Evolutionary conservation across 495 filamentous ascomycete genomes (phyloP).

Genomic region (Xylaria castorea): DNA sequence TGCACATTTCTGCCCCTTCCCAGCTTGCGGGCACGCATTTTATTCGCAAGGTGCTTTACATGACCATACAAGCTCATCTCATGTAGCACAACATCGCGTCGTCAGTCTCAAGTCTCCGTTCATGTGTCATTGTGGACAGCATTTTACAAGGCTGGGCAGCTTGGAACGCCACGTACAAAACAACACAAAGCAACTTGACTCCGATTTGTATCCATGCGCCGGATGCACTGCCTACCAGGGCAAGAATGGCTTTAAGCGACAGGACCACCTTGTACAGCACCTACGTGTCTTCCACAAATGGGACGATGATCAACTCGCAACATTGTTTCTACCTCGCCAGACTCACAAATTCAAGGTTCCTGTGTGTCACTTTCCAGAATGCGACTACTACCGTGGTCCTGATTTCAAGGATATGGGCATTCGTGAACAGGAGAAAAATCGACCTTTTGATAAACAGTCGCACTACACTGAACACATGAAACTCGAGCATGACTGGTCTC

Average conservation of each 20-base stretch:
- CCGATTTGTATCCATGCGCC: not conserved
- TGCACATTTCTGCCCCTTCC: too few relatives aligned
- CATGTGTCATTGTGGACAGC: not conserved
- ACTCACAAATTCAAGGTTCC: not conserved
- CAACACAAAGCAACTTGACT: not conserved
- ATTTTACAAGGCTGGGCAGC: not conserved
- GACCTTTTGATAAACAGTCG: not conserved
- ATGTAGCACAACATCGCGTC: not conserved
- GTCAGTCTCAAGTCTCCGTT: not conserved
- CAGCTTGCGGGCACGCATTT: too few relatives aligned
- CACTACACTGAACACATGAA: slow-evolving; percentile 1
- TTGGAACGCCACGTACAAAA: not conserved
- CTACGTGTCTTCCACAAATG: not conserved
- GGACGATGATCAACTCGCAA: not conserved
- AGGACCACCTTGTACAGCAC: not conserved
- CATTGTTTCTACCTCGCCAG: not conserved
- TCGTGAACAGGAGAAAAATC: not conserved
- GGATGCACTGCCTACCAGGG: not conserved
- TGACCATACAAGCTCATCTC: not conserved
- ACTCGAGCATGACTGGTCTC: not conserved
- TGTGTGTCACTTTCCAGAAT: slow-evolving; percentile 1
- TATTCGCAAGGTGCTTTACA: not conserved
- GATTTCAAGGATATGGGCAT: not conserved
- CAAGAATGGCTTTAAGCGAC: not conserved
- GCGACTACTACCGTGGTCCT: not conserved